Evolutionary conservation across 73 alveolate genomes (phyloP).

Genomic region (Paramecium pentaurelia): DNA sequence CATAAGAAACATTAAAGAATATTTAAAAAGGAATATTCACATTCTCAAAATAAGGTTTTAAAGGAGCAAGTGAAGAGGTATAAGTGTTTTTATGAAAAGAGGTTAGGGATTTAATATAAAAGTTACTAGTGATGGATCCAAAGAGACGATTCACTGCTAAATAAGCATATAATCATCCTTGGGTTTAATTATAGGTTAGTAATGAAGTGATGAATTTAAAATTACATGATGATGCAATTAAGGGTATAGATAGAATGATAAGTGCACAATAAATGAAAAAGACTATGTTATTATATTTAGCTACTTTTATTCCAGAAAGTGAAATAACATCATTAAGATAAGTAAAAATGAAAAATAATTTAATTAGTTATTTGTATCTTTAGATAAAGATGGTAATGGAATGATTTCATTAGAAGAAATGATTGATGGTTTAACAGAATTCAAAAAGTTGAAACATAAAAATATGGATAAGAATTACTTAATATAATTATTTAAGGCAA

Average conservation of each 20-base stretch:
- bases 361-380: background rate
- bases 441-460: constrained; percentile 18
- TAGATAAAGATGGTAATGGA: constrained; percentile 49
- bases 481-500: background rate
- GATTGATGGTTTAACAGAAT: constrained; percentile 37
- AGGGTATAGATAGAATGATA: background rate
- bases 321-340: constrained; percentile 1
- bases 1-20: constrained; percentile 63
- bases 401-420: background rate
- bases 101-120: background rate
- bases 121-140: background rate
- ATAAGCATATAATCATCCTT: constrained; percentile 69
- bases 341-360: background rate
- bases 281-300: constrained; percentile 36
- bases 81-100: background rate
- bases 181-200: constrained; percentile 47
- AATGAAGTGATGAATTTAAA: background rate
- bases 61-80: background rate
- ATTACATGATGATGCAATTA: constrained; percentile 6
- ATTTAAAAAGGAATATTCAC: constrained; percentile 52
- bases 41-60: background rate
- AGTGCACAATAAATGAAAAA: constrained; percentile 23
- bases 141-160: constrained; percentile 58
- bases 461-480: constrained; percentile 45
- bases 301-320: constrained; percentile 26